phyloP scores from a whole-genome alignment of 2,329 filamentous ascomycete genomes.

The Aotearoamyces nothofagi region DNA sequence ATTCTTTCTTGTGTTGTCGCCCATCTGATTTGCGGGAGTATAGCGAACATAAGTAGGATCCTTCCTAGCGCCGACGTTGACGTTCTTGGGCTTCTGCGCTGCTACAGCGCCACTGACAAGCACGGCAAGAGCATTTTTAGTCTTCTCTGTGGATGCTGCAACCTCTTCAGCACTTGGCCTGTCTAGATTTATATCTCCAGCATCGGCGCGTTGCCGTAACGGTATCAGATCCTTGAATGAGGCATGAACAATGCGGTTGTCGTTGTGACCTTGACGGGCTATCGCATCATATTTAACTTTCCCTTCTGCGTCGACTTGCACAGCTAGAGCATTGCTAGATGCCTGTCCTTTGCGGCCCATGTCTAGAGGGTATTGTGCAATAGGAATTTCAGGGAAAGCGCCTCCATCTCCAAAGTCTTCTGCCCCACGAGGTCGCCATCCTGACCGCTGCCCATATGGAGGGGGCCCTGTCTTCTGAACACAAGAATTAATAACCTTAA shows the following conservation, averaged over 20 bases:
- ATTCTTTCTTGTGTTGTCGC: constrained; percentile 68
- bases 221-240: constrained; percentile 97
- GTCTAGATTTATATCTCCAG: constrained; percentile 78
- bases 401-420: constrained; percentile 96
- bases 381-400: constrained; percentile 83
- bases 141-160: constrained; percentile 69
- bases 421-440: constrained; percentile 77
- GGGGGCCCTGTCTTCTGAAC: constrained; percentile 64
- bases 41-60: constrained; percentile 93
- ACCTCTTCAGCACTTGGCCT: constrained; percentile 77
- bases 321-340: constrained; percentile 74
- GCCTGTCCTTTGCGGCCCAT: constrained; percentile 69
- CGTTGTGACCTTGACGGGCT: constrained; percentile 73
- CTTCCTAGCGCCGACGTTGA: constrained; percentile 64
- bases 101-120: constrained; percentile 76
- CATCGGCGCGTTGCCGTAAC: constrained; percentile 79
- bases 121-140: constrained; percentile 68
- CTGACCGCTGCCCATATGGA: constrained; percentile 69
- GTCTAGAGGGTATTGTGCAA: constrained; percentile 89
- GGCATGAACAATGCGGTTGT: constrained; percentile 74
- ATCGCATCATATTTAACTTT: constrained; percentile 97
- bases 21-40: constrained; percentile 94
- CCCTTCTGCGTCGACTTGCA: constrained; percentile 81
- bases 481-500: constrained; percentile 9
- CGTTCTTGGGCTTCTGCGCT: constrained; percentile 90